Conservation (phyloP, 495 filamentous ascomycete genomes). For the Aspergillus bridgeri region DNA sequence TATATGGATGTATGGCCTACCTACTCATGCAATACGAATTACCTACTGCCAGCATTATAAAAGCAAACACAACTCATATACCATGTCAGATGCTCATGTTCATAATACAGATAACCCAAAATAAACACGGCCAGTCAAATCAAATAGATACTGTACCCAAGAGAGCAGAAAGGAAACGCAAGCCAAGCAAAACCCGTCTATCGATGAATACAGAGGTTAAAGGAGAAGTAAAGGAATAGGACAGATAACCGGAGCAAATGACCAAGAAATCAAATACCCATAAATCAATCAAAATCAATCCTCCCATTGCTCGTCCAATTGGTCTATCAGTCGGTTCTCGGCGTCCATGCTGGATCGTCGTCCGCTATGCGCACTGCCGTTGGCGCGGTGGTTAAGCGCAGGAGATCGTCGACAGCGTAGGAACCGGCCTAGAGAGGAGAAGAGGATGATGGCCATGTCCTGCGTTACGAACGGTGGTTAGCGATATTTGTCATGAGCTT, state of each 20-base stretch:
- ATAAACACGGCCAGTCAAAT: not conserved
- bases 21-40: not conserved
- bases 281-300: slow-evolving; percentile 24
- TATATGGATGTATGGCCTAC: not conserved
- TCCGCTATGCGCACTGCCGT: slow-evolving; percentile 33
- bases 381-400: slow-evolving; percentile 45
- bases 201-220: not conserved
- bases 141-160: not conserved
- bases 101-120: not conserved
- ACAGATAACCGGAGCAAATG: not conserved
- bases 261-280: too few species aligned
- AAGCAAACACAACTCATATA: not conserved
- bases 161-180: slow-evolving; percentile 2
- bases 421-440: slow-evolving; percentile 69
- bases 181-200: slow-evolving; percentile 1
- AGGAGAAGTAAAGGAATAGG: not conserved
- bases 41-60: not conserved
- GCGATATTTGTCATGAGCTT: not conserved
- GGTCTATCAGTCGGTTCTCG: slow-evolving; percentile 92
- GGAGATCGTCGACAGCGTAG: slow-evolving; percentile 46
- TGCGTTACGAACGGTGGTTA: slow-evolving; percentile 31
- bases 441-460: slow-evolving; percentile 79
- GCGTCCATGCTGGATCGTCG: slow-evolving; percentile 56
- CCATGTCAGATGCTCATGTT: not conserved
- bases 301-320: slow-evolving; percentile 86